These are phyloP conservation scores for Candida sanyaensis DNA, from an alignment of 1,139 yeast genomes.

Conservation along the genomic window DNA sequence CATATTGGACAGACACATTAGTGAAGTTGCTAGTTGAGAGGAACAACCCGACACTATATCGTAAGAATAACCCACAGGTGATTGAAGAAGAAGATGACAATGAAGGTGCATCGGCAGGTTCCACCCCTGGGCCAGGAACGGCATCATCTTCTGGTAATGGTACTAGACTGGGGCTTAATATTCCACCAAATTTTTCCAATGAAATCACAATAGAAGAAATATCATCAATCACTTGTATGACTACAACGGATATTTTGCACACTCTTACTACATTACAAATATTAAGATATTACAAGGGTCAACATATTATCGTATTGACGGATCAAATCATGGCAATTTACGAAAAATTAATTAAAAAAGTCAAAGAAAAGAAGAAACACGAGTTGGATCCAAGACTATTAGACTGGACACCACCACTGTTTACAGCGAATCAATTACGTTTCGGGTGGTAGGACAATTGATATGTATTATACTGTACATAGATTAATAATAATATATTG, in stretches of 20 bases:
- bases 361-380: constrained; percentile 68
- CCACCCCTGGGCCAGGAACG: constrained; percentile 16
- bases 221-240: constrained; percentile 85
- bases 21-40: constrained; percentile 74
- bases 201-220: constrained; percentile 94
- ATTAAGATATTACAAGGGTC: constrained; percentile 91
- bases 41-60: constrained; percentile 40
- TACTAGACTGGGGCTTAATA: constrained; percentile 11
- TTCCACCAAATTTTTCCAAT: constrained; percentile 21
- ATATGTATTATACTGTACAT: neutral
- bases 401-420: constrained; percentile 94
- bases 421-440: constrained; percentile 92
- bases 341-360: constrained; percentile 63
- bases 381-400: constrained; percentile 71
- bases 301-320: constrained; percentile 88
- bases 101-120: constrained; percentile 27
- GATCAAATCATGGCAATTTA: constrained; percentile 80
- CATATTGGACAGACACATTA: constrained; percentile 93
- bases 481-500: neutral
- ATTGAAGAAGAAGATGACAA: constrained; percentile 23
- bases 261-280: constrained; percentile 90
- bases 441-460: constrained; percentile 74
- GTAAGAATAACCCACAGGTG: constrained; percentile 38
- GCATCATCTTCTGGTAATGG: constrained; percentile 13
- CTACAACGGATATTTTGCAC: constrained; percentile 92